Conservation (phyloP, 768 basidiomycete species). For the Mycena kentingensis region DNA sequence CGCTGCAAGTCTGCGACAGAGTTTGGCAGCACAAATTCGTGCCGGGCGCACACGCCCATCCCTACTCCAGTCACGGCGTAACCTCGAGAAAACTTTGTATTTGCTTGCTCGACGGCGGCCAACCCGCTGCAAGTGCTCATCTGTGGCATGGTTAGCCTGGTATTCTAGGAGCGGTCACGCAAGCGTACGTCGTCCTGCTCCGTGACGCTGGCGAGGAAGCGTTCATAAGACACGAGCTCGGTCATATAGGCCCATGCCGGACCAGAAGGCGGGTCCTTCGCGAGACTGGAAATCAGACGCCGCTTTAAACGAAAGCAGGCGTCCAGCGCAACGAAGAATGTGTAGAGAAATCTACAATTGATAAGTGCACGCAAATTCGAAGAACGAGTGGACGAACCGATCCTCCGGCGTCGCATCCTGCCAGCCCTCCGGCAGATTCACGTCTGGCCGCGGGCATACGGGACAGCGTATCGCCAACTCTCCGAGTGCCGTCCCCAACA, state of each 20-base stretch:
- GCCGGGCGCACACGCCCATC: conserved; percentile 25
- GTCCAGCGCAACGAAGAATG: conserved; percentile 1
- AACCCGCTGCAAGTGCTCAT: conserved; percentile 28
- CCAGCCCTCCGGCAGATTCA: conserved; percentile 22
- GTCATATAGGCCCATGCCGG: neutral
- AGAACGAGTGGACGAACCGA: conserved; percentile 21
- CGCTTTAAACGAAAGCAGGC: conserved; percentile 21
- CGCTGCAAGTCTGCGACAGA: conserved; percentile 32
- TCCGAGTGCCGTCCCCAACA: conserved; percentile 5
- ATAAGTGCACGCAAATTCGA: neutral
- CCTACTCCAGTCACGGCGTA: conserved; percentile 25
- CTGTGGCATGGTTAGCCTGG: conserved; percentile 5
- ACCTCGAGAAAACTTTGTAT: conserved; percentile 25
- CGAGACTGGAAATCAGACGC: conserved; percentile 13
- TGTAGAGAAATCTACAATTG: neutral
- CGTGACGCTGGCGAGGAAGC: neutral
- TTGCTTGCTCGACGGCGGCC: conserved; percentile 12
- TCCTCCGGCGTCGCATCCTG: neutral
- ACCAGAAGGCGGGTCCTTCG: conserved; percentile 11
- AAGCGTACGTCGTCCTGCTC: neutral
- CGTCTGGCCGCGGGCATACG: conserved; percentile 21
- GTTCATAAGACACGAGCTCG: neutral
- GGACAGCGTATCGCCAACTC: conserved; percentile 20
- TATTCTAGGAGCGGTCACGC: neutral
- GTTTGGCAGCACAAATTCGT: conserved; percentile 25